A percentile compares a stretch with the other conserved stretches of the same genome.
These are phyloP conservation scores for Umbellularia californica DNA, from an alignment of 164 flowering plant species.

Conservation along the genomic window DNA sequence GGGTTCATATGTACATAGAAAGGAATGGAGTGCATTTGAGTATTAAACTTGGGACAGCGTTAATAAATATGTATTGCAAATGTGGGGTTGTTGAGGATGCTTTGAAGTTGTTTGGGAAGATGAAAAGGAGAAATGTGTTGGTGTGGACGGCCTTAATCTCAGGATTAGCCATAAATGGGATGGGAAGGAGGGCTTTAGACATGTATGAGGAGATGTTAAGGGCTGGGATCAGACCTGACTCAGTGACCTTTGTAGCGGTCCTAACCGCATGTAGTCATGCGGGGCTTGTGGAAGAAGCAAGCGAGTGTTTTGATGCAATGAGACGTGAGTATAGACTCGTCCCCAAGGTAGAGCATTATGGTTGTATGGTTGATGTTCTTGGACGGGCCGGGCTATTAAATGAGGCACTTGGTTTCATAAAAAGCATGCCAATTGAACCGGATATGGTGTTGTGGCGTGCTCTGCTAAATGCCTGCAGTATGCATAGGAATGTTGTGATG, in stretches of 20 bases:
- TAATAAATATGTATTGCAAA: constrained; percentile 23
- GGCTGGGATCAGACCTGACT: constrained; percentile 16
- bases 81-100: constrained; percentile 19
- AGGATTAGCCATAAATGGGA: constrained; percentile 23
- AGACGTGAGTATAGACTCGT: constrained; percentile 3
- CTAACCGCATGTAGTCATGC: constrained; percentile 25
- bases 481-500: constrained; percentile 16
- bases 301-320: constrained; percentile 16
- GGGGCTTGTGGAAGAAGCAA: constrained; percentile 20
- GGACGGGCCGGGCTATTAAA: constrained; percentile 23
- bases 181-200: constrained; percentile 18
- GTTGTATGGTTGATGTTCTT: constrained; percentile 23
- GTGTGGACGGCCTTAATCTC: constrained; percentile 21
- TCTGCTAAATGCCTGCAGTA: constrained; percentile 18
- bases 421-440: constrained; percentile 21
- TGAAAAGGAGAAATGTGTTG: constrained; percentile 13
- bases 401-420: constrained; percentile 16
- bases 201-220: constrained; percentile 18
- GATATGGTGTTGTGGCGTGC: constrained; percentile 20
- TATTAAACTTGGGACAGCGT: constrained; percentile 16
- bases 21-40: constrained; percentile 14
- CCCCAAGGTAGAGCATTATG: constrained; percentile 22
- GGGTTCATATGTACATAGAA: constrained; percentile 22
- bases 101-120: constrained; percentile 2
- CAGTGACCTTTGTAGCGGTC: constrained; percentile 23